Evolutionary conservation across 169 alveolate species (phyloP), one percentile per base, ranked within the genome.

Genomic region (Cryptosporidium canis): DNA sequence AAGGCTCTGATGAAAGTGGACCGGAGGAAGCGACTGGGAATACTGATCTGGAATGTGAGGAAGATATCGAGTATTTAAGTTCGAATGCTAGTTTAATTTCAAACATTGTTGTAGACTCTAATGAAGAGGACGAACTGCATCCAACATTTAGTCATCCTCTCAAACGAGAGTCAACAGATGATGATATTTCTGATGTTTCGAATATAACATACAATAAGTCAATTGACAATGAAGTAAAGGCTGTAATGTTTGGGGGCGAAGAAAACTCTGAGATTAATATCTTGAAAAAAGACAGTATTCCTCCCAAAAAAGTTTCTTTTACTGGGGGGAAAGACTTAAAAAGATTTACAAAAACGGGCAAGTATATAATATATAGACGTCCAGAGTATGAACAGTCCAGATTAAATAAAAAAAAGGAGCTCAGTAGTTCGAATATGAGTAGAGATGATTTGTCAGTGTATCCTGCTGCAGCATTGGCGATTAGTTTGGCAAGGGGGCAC

Each of bases 401-500:
- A 45, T 8, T 61, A 27, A 43, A 21, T 33, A 61, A 27, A 27
- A 71, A 53, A 24, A 77, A 27, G 21, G 77, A 58, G 35, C 37
- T 24, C n/a, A 61, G 41, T 2, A 27, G 29, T 11, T 43, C 24
- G 12, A n/a, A 51, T 51, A 16, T 41, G 9, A 70, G 33, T 0
- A 55, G n/a, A 7, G 66, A 16, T 9, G 67, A 55, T 9, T 24
- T 16, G 35, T 37, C 61, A 44, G 70, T 77, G 18, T 70, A 24
- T 37, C 87, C 87, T 16, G 87, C 71, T 21, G 87, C 87, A 33
- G 24, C 70, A 2, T 44, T 77, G 41, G 87, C 87, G 41, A 77
- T 77, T 16, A 77, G 87, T 58, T 58, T 77, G 31, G 87, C 87
- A 35, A 77, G 87, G 41, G 87, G 87, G 3, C 87, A 77, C 39